These are phyloP conservation scores for Cicer yamashitae DNA, from an alignment of 306 rosid genomes.

Conservation along the genomic window DNA sequence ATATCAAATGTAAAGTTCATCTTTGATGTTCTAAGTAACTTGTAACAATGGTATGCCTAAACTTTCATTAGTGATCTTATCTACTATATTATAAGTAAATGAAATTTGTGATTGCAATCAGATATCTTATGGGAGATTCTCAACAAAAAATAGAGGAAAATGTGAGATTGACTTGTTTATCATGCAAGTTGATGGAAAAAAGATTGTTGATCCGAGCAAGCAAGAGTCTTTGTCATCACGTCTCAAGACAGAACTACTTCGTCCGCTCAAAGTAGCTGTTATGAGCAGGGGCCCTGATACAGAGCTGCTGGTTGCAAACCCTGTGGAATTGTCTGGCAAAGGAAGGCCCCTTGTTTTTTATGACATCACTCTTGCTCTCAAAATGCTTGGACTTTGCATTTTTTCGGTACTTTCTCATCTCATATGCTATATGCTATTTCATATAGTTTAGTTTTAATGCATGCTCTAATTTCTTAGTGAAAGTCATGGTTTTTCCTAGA, in stretches of 20 bases:
- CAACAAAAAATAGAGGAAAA: constrained; percentile 57
- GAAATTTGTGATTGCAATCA: constrained; percentile 50
- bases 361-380: constrained; percentile 90
- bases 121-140: constrained; percentile 94
- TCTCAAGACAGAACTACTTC: constrained; percentile 71
- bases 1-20: neutral
- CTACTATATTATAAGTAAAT: constrained; percentile 24
- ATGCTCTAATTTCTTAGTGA: neutral
- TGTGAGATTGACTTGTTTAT: constrained; percentile 95
- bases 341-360: constrained; percentile 96
- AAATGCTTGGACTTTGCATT: constrained; percentile 70
- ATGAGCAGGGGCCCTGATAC: constrained; percentile 88
- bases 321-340: constrained; percentile 85
- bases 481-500: constrained; percentile 6
- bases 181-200: constrained; percentile 89
- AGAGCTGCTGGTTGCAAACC: constrained; percentile 89
- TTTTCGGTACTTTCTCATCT: constrained; percentile 73
- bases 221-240: constrained; percentile 68
- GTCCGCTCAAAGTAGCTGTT: constrained; percentile 79
- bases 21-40: neutral
- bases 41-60: neutral
- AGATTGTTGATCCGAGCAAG: constrained; percentile 82
- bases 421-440: constrained; percentile 15
- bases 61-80: constrained; percentile 13
- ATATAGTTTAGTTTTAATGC: constrained; percentile 5